These are phyloP conservation scores for Senna tora DNA, from an alignment of 306 rosid genomes.

Conservation along the genomic window DNA sequence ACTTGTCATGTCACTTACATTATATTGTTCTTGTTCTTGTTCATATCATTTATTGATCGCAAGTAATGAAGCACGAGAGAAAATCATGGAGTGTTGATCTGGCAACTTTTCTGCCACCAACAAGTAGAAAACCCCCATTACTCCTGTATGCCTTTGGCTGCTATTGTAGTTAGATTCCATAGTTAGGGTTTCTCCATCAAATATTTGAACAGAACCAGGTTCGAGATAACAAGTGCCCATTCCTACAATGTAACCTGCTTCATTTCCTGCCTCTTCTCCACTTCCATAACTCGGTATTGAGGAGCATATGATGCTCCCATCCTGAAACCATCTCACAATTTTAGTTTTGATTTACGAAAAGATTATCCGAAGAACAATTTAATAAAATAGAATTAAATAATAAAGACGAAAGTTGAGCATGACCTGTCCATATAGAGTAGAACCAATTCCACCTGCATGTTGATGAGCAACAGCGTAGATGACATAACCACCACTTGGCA, in stretches of 20 bases:
- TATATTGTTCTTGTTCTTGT: too few relatives aligned
- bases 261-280: conserved; percentile 15
- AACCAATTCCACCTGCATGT: not conserved
- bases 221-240: conserved; percentile 4
- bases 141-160: not conserved
- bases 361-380: too few relatives aligned
- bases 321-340: not conserved
- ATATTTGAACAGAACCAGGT: conserved; percentile 14
- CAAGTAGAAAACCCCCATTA: conserved; percentile 4
- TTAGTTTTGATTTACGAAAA: too few relatives aligned
- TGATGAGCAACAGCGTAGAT: not conserved
- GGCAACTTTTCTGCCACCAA: conserved; percentile 12
- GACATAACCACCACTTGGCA: not conserved
- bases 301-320: not conserved
- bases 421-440: not conserved
- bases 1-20: too few relatives aligned
- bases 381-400: too few relatives aligned
- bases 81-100: not conserved
- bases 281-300: not conserved
- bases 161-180: not conserved
- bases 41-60: not conserved
- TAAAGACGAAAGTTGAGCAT: not conserved
- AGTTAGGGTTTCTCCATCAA: conserved; percentile 11
- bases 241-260: not conserved
- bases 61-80: not conserved